phyloP scores from a whole-genome alignment of 106 monocot species.

The Allium fistulosum region DNA sequence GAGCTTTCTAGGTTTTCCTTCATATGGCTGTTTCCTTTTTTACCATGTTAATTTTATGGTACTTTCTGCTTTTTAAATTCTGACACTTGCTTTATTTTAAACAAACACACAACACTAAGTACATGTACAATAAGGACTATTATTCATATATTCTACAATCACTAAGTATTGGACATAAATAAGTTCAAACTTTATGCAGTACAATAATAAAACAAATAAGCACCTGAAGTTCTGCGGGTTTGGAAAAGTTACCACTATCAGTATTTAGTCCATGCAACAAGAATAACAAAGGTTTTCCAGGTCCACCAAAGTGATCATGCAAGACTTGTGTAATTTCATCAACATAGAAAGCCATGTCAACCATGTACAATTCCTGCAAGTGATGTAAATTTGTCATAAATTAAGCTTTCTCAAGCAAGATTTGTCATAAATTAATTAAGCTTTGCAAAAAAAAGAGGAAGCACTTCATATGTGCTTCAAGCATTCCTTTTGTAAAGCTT shows the following conservation, averaged over 20 bases:
- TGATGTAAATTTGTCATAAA: background rate
- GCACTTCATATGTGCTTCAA: background rate
- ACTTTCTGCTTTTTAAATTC: too few relatives aligned
- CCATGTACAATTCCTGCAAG: slow-evolving; percentile 81
- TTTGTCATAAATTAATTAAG: background rate
- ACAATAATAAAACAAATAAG: background rate
- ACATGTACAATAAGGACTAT: too few relatives aligned
- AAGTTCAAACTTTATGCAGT: background rate
- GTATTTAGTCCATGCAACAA: slow-evolving; percentile 84
- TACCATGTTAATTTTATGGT: too few relatives aligned
- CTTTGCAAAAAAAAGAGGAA: background rate
- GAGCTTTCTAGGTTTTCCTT: too few relatives aligned
- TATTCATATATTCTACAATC: too few relatives aligned
- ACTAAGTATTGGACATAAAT: background rate
- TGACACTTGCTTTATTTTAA: too few relatives aligned
- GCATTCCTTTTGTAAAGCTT: too few relatives aligned
- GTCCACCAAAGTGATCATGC: slow-evolving; percentile 22
- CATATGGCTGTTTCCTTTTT: too few relatives aligned
- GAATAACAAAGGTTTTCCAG: slow-evolving; percentile 63
- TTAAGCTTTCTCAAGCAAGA: background rate
- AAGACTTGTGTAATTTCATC: slow-evolving; percentile 76
- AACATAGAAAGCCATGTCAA: slow-evolving; percentile 70
- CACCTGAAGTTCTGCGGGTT: slow-evolving; percentile 88
- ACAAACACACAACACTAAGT: too few relatives aligned
- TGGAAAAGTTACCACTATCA: slow-evolving; percentile 80